phyloP scores from a whole-genome alignment of 768 basidiomycete genomes.

The Phlebiopsis gigantea region DNA sequence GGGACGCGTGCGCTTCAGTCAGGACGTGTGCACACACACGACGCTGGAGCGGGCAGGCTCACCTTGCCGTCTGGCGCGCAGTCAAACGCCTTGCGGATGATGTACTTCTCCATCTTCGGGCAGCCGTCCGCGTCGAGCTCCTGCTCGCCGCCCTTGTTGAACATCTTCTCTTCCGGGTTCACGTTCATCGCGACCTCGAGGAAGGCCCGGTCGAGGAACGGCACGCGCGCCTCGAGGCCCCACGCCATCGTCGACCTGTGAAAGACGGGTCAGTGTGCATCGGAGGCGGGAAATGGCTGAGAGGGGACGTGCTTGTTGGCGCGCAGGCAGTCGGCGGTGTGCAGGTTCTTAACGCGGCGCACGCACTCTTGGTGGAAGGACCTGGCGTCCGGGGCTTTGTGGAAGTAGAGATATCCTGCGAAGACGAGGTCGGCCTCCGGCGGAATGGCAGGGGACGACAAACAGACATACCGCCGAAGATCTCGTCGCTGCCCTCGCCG shows the following conservation, averaged over 20 bases:
- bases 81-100: constrained; percentile 95
- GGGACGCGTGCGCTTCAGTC: not conserved
- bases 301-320: constrained; percentile 79
- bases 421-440: not conserved
- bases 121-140: constrained; percentile 77
- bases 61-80: constrained; percentile 71
- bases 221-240: constrained; percentile 98
- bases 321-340: constrained; percentile 94
- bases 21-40: constrained; percentile 9
- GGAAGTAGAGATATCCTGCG: constrained; percentile 97
- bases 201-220: constrained; percentile 97
- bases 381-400: constrained; percentile 84
- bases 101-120: constrained; percentile 98
- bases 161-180: constrained; percentile 84
- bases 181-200: constrained; percentile 91
- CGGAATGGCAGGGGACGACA: not conserved
- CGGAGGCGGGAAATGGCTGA: not conserved
- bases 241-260: constrained; percentile 96
- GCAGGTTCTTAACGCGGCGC: constrained; percentile 93
- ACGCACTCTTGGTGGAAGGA: constrained; percentile 96
- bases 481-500: constrained; percentile 97
- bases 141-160: constrained; percentile 73
- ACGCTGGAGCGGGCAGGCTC: constrained; percentile 7
- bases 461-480: constrained; percentile 71
- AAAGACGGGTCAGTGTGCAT: constrained; percentile 2